Percentiles rank a stretch among this genome's conserved stretches.
phyloP scores from a whole-genome alignment of 495 filamentous ascomycete genomes.

The Podospora comata region DNA sequence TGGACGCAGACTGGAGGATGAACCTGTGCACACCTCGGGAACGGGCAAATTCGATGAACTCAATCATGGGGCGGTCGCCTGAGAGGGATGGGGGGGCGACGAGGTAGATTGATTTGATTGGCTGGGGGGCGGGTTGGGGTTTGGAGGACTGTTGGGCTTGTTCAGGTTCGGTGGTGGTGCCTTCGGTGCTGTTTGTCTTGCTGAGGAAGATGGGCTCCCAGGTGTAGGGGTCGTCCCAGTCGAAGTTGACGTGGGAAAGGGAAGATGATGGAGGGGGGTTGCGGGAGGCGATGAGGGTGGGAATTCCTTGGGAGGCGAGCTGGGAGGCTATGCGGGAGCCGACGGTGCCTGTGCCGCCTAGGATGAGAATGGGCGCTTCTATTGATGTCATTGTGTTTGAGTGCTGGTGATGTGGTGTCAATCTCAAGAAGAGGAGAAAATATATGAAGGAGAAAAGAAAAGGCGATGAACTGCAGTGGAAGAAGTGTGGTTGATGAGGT shows the following conservation, averaged over 20 bases:
- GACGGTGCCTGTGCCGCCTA: conserved; percentile 50
- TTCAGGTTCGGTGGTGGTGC: neutral
- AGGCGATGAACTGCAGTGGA: neutral
- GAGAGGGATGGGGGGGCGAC: conserved; percentile 33
- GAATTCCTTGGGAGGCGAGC: conserved; percentile 30
- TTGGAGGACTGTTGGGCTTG: neutral
- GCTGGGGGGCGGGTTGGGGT: neutral
- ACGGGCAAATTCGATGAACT: conserved; percentile 41
- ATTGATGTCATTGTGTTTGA: conserved; percentile 8
- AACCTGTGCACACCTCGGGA: conserved; percentile 40
- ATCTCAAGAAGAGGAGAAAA: neutral
- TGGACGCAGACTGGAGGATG: conserved; percentile 42
- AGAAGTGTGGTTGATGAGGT: neutral
- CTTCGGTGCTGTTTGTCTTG: neutral
- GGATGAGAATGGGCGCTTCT: conserved; percentile 36
- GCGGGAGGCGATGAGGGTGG: conserved; percentile 43
- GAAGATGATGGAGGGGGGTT: conserved; percentile 17
- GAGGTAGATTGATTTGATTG: conserved; percentile 38
- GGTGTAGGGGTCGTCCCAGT: conserved; percentile 46
- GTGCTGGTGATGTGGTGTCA: neutral
- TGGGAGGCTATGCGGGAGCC: conserved; percentile 41
- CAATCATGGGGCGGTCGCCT: conserved; percentile 30
- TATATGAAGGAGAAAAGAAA: no score
- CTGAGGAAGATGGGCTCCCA: conserved; percentile 34
- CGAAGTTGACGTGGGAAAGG: conserved; percentile 39